Evolutionary conservation across 805 yeast species (phyloP).

Genomic region (Yarrowia sp.): DNA sequence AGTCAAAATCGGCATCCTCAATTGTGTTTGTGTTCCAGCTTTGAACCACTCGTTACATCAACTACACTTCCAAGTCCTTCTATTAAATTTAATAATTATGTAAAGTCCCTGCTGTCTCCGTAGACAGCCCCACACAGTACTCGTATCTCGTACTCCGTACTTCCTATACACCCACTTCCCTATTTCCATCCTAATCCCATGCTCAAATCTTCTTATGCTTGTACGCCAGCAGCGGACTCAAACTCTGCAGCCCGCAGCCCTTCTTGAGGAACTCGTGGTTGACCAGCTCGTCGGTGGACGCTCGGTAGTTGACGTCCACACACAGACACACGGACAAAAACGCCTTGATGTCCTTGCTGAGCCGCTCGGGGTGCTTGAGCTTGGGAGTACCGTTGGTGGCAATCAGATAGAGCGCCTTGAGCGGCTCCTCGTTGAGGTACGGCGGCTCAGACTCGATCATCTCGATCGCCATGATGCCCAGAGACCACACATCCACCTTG

Average conservation of each 20-base stretch:
- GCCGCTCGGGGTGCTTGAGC: constrained; percentile 62
- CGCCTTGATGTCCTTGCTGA: constrained; percentile 75
- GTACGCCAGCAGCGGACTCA: constrained; percentile 22
- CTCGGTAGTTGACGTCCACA: constrained; percentile 90
- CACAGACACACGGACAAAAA: constrained; percentile 88
- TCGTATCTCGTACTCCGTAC: too few relatives aligned
- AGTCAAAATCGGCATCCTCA: too few relatives aligned
- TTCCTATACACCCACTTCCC: too few relatives aligned
- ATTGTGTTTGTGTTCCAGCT: too few relatives aligned
- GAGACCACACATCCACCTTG: constrained; percentile 79
- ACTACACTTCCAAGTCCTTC: not conserved
- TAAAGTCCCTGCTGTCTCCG: too few relatives aligned
- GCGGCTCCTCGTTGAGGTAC: constrained; percentile 73
- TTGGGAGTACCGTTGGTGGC: constrained; percentile 82
- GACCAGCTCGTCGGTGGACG: constrained; percentile 82
- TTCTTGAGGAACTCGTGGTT: constrained; percentile 57
- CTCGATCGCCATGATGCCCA: constrained; percentile 83
- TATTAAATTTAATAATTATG: constrained; percentile 6
- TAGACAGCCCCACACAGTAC: too few relatives aligned
- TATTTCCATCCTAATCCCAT: not conserved
- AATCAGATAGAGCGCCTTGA: constrained; percentile 70
- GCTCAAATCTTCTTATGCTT: constrained; percentile 21
- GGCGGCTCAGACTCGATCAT: constrained; percentile 89
- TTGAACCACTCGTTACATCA: too few relatives aligned
- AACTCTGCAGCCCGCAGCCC: constrained; percentile 13